phyloP scores from a whole-genome alignment of 1,139 yeast genomes.

The Nakaseomyces kungkrabaensis region DNA sequence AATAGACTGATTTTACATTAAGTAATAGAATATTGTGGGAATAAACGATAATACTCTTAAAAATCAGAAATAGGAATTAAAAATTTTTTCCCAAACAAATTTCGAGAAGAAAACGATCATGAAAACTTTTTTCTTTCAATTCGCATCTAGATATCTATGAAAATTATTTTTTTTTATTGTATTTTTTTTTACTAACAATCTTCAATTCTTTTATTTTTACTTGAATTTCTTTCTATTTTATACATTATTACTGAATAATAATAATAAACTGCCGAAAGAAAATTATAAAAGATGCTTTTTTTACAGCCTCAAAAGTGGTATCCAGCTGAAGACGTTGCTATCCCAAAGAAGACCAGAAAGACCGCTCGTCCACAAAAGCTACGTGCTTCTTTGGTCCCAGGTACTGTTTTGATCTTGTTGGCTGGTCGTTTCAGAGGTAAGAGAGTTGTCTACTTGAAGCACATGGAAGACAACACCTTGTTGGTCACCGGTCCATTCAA shows the following conservation, averaged over 20 bases:
- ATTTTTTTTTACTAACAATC: not conserved
- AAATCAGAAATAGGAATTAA: too few relatives aligned
- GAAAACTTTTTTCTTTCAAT: too few relatives aligned
- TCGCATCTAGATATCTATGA: too few relatives aligned
- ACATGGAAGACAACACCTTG: conserved; percentile 97
- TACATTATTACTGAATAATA: not conserved
- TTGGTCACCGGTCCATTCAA: conserved; percentile 99
- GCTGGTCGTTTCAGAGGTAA: conserved; percentile 99
- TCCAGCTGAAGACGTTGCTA: conserved; percentile 90
- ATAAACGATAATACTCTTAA: too few relatives aligned
- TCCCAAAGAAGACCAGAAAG: conserved; percentile 82
- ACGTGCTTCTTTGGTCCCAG: conserved; percentile 96
- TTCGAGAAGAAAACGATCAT: too few relatives aligned
- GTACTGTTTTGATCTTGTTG: conserved; percentile 94
- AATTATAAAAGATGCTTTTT: not conserved
- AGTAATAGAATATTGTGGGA: too few relatives aligned
- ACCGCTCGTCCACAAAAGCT: conserved; percentile 89
- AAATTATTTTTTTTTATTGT: not conserved
- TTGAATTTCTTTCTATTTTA: not conserved
- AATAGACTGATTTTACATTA: too few relatives aligned
- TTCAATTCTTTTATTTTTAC: not conserved
- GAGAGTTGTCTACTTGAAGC: conserved; percentile 98
- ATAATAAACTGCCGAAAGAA: not conserved
- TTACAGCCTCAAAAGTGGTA: conserved; percentile 84
- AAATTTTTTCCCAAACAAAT: too few relatives aligned